Conservation (phyloP, 169 alveolate genomes). For the Neospora caninum region DNA sequence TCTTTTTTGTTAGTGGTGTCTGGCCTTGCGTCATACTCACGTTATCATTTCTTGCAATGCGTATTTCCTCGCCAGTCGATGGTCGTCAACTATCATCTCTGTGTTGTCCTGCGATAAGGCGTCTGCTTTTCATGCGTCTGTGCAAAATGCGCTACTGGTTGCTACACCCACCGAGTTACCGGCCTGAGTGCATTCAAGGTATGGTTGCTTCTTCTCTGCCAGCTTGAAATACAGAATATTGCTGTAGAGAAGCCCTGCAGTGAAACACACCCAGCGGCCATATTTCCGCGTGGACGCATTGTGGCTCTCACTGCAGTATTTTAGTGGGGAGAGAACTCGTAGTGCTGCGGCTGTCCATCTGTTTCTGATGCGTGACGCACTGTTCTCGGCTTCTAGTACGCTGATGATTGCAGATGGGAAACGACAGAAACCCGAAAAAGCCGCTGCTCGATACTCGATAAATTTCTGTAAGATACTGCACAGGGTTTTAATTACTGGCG, state of each 20-base stretch:
- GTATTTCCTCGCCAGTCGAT: neutral
- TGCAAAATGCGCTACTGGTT: neutral
- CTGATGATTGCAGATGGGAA: constrained; percentile 39
- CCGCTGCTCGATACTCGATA: neutral
- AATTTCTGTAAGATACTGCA: too few relatives aligned
- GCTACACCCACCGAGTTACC: neutral
- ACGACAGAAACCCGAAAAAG: constrained; percentile 47
- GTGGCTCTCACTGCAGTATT: constrained; percentile 37
- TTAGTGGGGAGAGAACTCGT: constrained; percentile 11
- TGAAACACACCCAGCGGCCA: neutral
- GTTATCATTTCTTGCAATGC: constrained; percentile 23
- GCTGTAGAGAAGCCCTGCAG: constrained; percentile 46
- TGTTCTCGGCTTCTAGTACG: constrained; percentile 40
- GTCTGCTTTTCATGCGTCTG: neutral
- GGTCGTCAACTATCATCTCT: constrained; percentile 1
- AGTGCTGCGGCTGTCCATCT: constrained; percentile 24
- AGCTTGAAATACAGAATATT: constrained; percentile 38
- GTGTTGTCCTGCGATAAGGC: neutral
- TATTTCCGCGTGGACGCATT: neutral
- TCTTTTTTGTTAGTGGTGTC: neutral
- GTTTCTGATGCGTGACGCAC: constrained; percentile 38
- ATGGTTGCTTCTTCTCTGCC: constrained; percentile 5
- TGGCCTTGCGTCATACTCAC: neutral
- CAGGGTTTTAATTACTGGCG: neutral
- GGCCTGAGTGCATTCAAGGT: neutral